Evolutionary conservation across 2,329 filamentous ascomycete genomes (phyloP).

Genomic region (Exophiala xenobiotica): DNA sequence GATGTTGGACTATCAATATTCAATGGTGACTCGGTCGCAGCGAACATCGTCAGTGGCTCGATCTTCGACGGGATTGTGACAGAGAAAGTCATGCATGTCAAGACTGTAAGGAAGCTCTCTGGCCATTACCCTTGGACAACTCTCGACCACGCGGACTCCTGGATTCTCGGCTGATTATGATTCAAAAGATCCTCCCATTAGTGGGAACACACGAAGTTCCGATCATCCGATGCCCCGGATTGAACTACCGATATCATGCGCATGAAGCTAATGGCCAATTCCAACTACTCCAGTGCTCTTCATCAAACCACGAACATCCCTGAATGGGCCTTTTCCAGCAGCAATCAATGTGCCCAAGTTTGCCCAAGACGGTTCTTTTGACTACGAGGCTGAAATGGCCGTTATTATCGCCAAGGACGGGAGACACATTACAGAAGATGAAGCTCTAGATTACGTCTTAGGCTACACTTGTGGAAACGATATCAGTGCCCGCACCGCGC

Average conservation of each 20-base stretch:
- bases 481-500: conserved; percentile 38
- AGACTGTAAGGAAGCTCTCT: background rate
- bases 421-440: conserved; percentile 36
- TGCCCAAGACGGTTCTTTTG: conserved; percentile 38
- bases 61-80: conserved; percentile 38
- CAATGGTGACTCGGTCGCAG: conserved; percentile 35
- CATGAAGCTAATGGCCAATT: conserved; percentile 37
- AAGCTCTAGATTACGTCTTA: conserved; percentile 41
- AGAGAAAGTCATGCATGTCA: conserved; percentile 21
- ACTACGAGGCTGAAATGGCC: conserved; percentile 43
- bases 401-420: conserved; percentile 38
- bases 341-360: conserved; percentile 34
- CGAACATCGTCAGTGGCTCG: conserved; percentile 35
- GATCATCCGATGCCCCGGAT: conserved; percentile 45
- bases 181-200: conserved; percentile 26
- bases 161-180: background rate
- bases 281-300: conserved; percentile 39
- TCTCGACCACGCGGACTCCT: background rate
- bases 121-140: too few species aligned
- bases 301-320: conserved; percentile 38
- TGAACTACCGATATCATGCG: conserved; percentile 46
- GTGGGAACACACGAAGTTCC: conserved; percentile 1
- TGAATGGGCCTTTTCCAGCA: conserved; percentile 33
- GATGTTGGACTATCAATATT: conserved; percentile 38
- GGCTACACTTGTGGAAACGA: conserved; percentile 43